Evolutionary conservation across 768 basidiomycete species (phyloP).

Genomic region (Hemileccinum impolitum): DNA sequence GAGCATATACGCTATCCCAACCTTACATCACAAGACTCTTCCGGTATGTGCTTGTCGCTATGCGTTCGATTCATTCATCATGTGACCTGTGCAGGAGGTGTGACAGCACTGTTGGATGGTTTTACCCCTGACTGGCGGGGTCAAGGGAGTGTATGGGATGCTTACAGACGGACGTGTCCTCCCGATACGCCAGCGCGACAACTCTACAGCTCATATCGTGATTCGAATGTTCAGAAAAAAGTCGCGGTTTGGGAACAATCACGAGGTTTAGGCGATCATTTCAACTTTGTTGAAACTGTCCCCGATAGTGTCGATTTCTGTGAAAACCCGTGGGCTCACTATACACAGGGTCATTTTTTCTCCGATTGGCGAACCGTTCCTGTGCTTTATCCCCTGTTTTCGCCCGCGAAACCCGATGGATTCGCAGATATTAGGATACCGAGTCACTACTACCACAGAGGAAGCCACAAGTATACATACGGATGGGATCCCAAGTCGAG

Average conservation of each 20-base stretch:
- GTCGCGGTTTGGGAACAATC: conserved; percentile 27
- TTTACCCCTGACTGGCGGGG: conserved; percentile 86
- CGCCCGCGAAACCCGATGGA: conserved; percentile 82
- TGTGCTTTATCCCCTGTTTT: conserved; percentile 89
- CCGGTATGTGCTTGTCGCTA: conserved; percentile 23
- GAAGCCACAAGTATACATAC: conserved; percentile 80
- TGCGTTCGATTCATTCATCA: neutral
- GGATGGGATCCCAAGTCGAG: conserved; percentile 82
- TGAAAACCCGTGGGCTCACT: conserved; percentile 73
- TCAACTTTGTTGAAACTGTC: conserved; percentile 58
- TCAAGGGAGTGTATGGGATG: conserved; percentile 88
- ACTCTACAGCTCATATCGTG: conserved; percentile 74
- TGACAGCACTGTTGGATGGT: conserved; percentile 53
- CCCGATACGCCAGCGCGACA: conserved; percentile 77
- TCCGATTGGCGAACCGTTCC: conserved; percentile 92
- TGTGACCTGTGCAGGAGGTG: conserved; percentile 36
- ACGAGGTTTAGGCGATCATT: conserved; percentile 45
- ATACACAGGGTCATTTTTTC: conserved; percentile 94
- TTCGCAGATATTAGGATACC: conserved; percentile 92
- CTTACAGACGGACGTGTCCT: conserved; percentile 87
- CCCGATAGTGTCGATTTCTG: conserved; percentile 80
- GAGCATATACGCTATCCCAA: conserved; percentile 77
- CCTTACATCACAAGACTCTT: conserved; percentile 44
- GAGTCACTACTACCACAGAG: conserved; percentile 93
- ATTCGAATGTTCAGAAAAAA: conserved; percentile 32